Conservation (phyloP, 352 stramenopile genomes). For the Pythium periplocum region DNA sequence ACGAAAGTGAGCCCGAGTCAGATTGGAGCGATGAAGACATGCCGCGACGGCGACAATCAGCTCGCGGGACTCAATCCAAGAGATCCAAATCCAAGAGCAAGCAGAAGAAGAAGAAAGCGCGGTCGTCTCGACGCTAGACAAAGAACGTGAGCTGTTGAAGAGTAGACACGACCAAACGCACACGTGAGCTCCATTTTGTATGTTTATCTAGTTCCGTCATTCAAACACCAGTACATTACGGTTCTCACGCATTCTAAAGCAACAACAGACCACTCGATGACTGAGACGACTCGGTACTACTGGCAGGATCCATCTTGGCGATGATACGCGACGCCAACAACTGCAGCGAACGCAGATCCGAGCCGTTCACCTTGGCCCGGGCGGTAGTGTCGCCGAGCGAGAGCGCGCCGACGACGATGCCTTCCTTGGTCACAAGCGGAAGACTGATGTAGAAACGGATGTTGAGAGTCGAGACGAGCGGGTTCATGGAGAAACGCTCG, state of each 20-base stretch:
- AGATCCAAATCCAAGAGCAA: not conserved
- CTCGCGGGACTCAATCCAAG: too few species aligned
- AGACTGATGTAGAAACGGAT: conserved; percentile 80
- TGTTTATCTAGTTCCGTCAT: too few species aligned
- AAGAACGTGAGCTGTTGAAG: not conserved
- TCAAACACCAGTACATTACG: too few species aligned
- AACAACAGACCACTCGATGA: conserved; percentile 15
- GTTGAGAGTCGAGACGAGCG: conserved; percentile 56
- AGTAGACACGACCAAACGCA: too few species aligned
- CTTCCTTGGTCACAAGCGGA: conserved; percentile 64
- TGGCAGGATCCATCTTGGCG: conserved; percentile 57
- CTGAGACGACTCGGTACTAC: conserved; percentile 18
- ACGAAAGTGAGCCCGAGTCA: conserved; percentile 22
- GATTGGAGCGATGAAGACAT: conserved; percentile 27
- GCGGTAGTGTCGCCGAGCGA: conserved; percentile 62
- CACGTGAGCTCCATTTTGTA: too few species aligned
- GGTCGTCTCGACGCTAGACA: not conserved
- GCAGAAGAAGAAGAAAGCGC: conserved; percentile 10
- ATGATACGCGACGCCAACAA: conserved; percentile 65
- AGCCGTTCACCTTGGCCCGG: conserved; percentile 55
- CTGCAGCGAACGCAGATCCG: conserved; percentile 61
- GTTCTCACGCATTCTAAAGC: conserved; percentile 2
- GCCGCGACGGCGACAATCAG: conserved; percentile 12
- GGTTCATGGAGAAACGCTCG: conserved; percentile 74
- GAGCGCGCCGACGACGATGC: conserved; percentile 63